Conservation (phyloP, 345 rosid genomes). For the Boechera divaricarpa region DNA sequence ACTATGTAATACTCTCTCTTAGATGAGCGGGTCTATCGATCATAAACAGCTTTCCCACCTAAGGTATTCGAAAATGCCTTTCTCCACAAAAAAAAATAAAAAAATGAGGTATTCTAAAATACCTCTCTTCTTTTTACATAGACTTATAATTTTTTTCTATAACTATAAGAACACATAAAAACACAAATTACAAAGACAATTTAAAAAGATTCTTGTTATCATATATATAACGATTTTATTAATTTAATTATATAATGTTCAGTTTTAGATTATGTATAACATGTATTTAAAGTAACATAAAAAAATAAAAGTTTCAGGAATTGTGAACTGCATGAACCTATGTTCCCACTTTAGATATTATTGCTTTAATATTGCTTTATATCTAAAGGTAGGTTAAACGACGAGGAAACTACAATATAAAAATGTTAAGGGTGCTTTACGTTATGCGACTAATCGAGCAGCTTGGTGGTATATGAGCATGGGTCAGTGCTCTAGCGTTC, state of each 20-base stretch:
- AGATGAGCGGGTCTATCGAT: neutral
- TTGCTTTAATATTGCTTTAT: neutral
- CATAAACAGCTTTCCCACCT: neutral
- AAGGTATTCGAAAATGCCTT: constrained; percentile 29
- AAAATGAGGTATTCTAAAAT: neutral
- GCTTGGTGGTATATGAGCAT: neutral
- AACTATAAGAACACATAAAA: too few relatives aligned
- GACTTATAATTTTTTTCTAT: too few relatives aligned
- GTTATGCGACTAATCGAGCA: neutral
- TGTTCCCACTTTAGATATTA: neutral
- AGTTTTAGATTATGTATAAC: too few relatives aligned
- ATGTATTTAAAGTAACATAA: too few relatives aligned
- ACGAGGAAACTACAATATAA: neutral
- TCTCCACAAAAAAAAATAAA: neutral
- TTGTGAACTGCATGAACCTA: too few relatives aligned
- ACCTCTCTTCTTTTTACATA: neutral
- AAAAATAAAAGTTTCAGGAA: too few relatives aligned
- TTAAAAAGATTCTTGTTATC: too few relatives aligned
- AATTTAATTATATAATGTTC: too few relatives aligned
- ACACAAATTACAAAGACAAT: too few relatives aligned
- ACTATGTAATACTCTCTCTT: neutral
- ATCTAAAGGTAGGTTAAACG: too few relatives aligned
- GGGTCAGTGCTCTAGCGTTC: neutral
- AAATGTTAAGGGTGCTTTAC: neutral
- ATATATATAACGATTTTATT: too few relatives aligned